These are phyloP conservation scores for Mycena alexandri DNA, from an alignment of 768 basidiomycete species.

Conservation along the genomic window DNA sequence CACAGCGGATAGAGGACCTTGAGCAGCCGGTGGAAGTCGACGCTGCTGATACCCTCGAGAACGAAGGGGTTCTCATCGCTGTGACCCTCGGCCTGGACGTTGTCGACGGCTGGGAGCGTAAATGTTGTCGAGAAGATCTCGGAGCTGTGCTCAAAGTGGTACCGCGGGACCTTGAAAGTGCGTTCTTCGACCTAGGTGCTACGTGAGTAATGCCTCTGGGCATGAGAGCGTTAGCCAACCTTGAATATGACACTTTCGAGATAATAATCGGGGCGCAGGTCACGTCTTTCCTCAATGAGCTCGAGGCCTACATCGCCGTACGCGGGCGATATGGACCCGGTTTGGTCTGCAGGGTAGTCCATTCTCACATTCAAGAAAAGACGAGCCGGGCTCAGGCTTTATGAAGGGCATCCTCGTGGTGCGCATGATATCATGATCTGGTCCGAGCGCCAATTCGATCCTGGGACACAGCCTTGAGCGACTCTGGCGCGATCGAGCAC, in stretches of 20 bases:
- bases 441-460: no score
- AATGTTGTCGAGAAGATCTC: slow-evolving; percentile 52
- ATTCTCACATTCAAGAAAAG: no score
- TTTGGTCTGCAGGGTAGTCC: no score
- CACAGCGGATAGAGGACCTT: slow-evolving; percentile 44
- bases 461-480: no score
- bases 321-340: no score
- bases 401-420: no score
- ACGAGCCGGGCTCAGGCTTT: no score
- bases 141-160: slow-evolving; percentile 49
- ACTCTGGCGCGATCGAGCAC: no score
- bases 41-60: slow-evolving; percentile 42
- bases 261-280: no score
- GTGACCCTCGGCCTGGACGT: slow-evolving; percentile 41
- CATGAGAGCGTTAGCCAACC: not conserved
- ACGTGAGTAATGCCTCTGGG: not conserved
- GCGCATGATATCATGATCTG: no score
- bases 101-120: slow-evolving; percentile 42
- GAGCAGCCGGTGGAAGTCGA: slow-evolving; percentile 43
- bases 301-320: no score
- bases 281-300: no score
- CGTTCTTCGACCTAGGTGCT: slow-evolving; percentile 51
- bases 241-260: not conserved
- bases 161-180: slow-evolving; percentile 55
- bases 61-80: slow-evolving; percentile 46